These are phyloP conservation scores for Ophiostoma quercus DNA, from an alignment of 2,329 filamentous ascomycete species.

Conservation along the genomic window DNA sequence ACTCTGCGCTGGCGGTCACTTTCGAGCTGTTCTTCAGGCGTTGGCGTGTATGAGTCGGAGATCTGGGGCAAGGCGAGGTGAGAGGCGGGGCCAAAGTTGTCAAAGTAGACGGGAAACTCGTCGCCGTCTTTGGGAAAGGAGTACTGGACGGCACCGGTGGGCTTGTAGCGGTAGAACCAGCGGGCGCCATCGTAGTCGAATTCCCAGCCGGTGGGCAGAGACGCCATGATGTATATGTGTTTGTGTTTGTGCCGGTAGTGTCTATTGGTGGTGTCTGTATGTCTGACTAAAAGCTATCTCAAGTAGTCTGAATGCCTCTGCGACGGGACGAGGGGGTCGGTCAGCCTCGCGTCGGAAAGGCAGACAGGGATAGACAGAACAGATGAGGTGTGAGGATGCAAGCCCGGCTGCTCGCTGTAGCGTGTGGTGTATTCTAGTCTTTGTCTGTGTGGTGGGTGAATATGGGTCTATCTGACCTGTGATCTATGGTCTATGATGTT, in stretches of 20 bases:
- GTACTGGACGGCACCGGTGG: constrained; percentile 51
- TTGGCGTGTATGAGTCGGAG: constrained; percentile 33
- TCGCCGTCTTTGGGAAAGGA: constrained; percentile 54
- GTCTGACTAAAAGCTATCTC: too few species aligned
- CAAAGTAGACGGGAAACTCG: constrained; percentile 51
- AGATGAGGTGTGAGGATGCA: not conserved
- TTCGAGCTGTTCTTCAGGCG: constrained; percentile 50
- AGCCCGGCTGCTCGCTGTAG: not conserved
- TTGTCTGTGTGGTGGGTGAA: too few species aligned
- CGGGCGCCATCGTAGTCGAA: constrained; percentile 53
- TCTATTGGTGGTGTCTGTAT: not conserved
- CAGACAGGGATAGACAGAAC: not conserved
- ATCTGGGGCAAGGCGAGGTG: constrained; percentile 16
- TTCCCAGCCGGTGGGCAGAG: constrained; percentile 52
- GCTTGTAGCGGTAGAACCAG: constrained; percentile 54
- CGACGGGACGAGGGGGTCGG: not conserved
- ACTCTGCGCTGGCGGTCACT: constrained; percentile 47
- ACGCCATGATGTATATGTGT: constrained; percentile 33
- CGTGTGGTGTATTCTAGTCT: not conserved
- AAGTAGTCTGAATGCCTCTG: not conserved
- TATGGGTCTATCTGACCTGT: too few species aligned
- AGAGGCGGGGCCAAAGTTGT: constrained; percentile 34
- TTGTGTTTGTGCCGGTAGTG: not conserved
- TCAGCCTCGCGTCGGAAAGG: not conserved
- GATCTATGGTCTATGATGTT: not conserved